Conservation (phyloP, 2,329 filamentous ascomycete genomes). For the Emergomyces pasteurianus region DNA sequence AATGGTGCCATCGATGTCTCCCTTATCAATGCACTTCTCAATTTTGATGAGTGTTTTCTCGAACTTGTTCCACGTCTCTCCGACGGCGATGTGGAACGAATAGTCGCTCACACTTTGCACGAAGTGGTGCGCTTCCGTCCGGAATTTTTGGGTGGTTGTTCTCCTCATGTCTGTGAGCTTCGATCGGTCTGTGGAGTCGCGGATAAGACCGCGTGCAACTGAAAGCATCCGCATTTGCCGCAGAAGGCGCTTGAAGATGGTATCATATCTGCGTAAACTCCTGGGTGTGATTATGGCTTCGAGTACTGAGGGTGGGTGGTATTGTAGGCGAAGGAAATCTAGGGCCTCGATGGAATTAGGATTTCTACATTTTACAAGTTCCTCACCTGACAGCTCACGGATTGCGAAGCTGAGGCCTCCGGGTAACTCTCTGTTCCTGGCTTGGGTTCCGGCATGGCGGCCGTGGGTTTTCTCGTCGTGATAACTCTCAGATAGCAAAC, state of each 20-base stretch:
- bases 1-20: constrained; percentile 35
- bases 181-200: constrained; percentile 37
- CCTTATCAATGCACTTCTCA: constrained; percentile 43
- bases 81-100: constrained; percentile 67
- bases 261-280: constrained; percentile 69
- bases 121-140: constrained; percentile 69
- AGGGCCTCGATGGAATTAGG: constrained; percentile 72
- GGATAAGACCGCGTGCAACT: constrained; percentile 54
- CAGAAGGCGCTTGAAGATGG: constrained; percentile 68
- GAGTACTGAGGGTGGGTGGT: constrained; percentile 62
- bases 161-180: constrained; percentile 21
- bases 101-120: constrained; percentile 61
- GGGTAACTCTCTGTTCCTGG: constrained; percentile 39
- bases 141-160: constrained; percentile 47
- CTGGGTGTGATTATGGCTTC: constrained; percentile 59
- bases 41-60: constrained; percentile 52
- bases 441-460: constrained; percentile 12
- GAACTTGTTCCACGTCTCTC: constrained; percentile 60
- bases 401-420: constrained; percentile 73
- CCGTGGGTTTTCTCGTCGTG: constrained; percentile 12
- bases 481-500: constrained; percentile 68
- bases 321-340: constrained; percentile 84
- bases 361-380: constrained; percentile 74
- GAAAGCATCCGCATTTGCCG: constrained; percentile 68
- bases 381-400: constrained; percentile 62